These are phyloP conservation scores for Quercus parvula DNA, from an alignment of 306 rosid species.

Conservation along the genomic window DNA sequence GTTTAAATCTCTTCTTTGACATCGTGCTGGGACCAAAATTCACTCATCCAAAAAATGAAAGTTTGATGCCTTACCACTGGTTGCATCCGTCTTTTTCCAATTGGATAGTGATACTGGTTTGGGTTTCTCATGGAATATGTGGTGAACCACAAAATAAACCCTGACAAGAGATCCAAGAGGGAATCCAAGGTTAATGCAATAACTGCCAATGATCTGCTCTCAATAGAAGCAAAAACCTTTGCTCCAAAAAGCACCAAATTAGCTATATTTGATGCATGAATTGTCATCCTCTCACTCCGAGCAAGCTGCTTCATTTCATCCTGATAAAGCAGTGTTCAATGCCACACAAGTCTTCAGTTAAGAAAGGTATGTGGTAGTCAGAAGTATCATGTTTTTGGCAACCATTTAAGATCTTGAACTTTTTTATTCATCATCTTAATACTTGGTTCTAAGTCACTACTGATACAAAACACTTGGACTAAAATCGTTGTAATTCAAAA, in stretches of 20 bases:
- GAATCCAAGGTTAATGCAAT: constrained; percentile 91
- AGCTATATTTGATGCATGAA: constrained; percentile 50
- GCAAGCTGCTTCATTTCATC: constrained; percentile 67
- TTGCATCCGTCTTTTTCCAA: constrained; percentile 89
- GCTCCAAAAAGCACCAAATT: constrained; percentile 67
- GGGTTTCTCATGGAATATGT: constrained; percentile 64
- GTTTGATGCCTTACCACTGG: constrained; percentile 56
- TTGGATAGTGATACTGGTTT: constrained; percentile 68
- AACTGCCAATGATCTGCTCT: constrained; percentile 69
- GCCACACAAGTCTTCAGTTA: not conserved
- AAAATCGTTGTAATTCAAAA: not conserved
- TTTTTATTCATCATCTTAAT: not conserved
- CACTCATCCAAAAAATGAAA: not conserved
- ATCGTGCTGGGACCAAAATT: too few relatives aligned
- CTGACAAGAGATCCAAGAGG: constrained; percentile 80
- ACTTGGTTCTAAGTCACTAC: not conserved
- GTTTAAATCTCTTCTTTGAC: too few relatives aligned
- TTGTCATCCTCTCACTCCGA: constrained; percentile 59
- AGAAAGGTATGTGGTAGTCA: not conserved
- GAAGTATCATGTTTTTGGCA: not conserved
- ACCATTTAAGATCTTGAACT: not conserved
- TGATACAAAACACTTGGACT: not conserved
- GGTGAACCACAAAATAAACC: constrained; percentile 83
- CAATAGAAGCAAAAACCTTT: constrained; percentile 67
- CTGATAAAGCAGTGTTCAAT: constrained; percentile 32